A percentile compares a stretch with the other conserved stretches of the same genome.
Evolutionary conservation across 352 stramenopile genomes (phyloP).

Genomic region (Chrysophaeum taylorii): DNA sequence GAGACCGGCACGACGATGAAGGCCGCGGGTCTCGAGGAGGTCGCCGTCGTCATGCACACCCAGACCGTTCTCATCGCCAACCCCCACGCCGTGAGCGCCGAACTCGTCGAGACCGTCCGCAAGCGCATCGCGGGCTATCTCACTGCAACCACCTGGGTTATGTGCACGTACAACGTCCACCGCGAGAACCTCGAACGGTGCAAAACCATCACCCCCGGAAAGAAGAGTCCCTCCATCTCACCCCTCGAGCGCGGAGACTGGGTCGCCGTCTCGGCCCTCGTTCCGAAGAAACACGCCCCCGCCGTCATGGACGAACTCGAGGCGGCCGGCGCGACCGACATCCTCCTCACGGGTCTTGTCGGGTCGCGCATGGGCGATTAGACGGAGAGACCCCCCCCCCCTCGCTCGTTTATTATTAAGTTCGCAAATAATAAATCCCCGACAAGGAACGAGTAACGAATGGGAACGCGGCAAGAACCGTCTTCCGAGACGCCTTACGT

Average conservation of each 20-base stretch:
- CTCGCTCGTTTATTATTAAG: too few species aligned
- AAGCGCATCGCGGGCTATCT: conserved; percentile 90
- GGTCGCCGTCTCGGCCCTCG: conserved; percentile 76
- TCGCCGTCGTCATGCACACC: conserved; percentile 32
- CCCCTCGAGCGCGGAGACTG: conserved; percentile 43
- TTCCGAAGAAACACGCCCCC: conserved; percentile 72
- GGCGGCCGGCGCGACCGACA: conserved; percentile 85
- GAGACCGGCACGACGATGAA: conserved; percentile 98
- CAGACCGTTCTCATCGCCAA: conserved; percentile 79
- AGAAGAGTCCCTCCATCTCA: conserved; percentile 82
- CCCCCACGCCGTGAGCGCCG: conserved; percentile 45
- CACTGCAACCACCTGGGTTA: conserved; percentile 89
- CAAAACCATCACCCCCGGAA: conserved; percentile 80
- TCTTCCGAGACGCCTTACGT: too few species aligned
- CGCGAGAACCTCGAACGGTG: conserved; percentile 69
- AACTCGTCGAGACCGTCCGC: conserved; percentile 60
- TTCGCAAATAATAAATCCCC: too few species aligned
- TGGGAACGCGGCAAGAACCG: too few species aligned
- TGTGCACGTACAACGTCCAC: conserved; percentile 94
- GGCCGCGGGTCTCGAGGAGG: conserved; percentile 30
- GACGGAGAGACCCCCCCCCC: too few species aligned
- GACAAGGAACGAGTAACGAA: too few species aligned
- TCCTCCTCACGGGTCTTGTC: conserved; percentile 86
- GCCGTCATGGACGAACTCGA: conserved; percentile 91
- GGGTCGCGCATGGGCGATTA: conserved; percentile 72